Evolutionary conservation across 1,284 basidiomycete species (phyloP).

Genomic region (Pisolithus thermaeus): DNA sequence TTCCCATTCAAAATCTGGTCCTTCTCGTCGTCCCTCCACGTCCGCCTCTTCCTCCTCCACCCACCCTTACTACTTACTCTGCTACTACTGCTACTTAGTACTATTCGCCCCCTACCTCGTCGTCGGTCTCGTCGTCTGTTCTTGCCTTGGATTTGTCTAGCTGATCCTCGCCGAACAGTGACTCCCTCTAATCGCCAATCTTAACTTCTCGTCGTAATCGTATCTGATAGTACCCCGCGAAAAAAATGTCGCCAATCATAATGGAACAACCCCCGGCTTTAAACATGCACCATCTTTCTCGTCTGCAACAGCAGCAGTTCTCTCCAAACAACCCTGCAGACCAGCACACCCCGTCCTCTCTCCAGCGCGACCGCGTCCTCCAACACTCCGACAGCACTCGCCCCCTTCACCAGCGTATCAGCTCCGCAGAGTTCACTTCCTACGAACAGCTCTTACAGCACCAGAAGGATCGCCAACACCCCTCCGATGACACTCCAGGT

Average conservation of each 20-base stretch:
- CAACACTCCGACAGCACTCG: conserved; percentile 25
- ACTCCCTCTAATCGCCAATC: conserved; percentile 11
- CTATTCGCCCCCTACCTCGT: background rate
- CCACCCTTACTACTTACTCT: no score
- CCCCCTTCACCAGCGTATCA: conserved; percentile 25
- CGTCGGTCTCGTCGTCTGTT: background rate
- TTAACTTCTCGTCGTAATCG: conserved; percentile 22
- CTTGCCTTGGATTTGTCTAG: no score
- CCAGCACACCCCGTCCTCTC: conserved; percentile 16
- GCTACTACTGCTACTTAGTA: no score
- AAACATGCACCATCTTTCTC: conserved; percentile 41
- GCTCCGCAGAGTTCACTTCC: conserved; percentile 22
- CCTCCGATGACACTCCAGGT: conserved; percentile 10
- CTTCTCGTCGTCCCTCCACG: conserved; percentile 14
- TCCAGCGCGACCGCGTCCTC: conserved; percentile 15
- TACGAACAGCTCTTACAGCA: conserved; percentile 26
- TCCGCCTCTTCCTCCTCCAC: background rate
- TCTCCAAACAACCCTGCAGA: conserved; percentile 19
- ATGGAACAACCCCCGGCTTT: conserved; percentile 41
- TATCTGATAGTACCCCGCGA: conserved; percentile 23
- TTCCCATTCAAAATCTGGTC: conserved; percentile 30
- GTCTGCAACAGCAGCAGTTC: conserved; percentile 35
- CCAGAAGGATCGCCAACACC: conserved; percentile 24
- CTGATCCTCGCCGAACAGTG: background rate
- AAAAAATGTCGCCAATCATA: conserved; percentile 37